Percentiles rank a stretch among this genome's conserved stretches.
Conservation (phyloP, 1,139 yeast genomes). For the Lodderomyces metapsilosis region DNA sequence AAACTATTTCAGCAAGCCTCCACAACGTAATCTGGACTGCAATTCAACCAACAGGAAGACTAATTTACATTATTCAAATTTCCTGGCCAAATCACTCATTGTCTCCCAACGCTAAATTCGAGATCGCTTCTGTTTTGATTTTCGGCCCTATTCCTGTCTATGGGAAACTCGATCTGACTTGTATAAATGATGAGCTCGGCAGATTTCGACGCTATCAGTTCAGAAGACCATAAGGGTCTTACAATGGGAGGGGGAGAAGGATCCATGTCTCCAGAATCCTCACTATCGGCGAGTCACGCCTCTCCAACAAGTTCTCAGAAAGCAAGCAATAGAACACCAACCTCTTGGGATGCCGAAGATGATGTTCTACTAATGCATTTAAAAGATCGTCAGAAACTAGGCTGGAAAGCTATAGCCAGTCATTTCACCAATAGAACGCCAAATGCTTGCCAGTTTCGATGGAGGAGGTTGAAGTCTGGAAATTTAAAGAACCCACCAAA, state of each 20-base stretch:
- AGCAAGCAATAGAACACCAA: slow-evolving; percentile 48
- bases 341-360: slow-evolving; percentile 77
- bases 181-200: not conserved
- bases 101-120: no score
- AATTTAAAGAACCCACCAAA: slow-evolving; percentile 58
- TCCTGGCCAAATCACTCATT: not conserved
- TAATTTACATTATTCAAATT: no score
- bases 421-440: slow-evolving; percentile 70
- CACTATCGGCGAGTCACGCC: slow-evolving; percentile 6
- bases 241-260: not conserved
- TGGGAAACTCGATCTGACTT: not conserved
- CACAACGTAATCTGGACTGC: no score
- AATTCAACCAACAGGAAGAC: no score
- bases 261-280: not conserved
- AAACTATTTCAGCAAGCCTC: not conserved
- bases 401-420: slow-evolving; percentile 75
- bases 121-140: no score
- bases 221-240: not conserved
- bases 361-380: slow-evolving; percentile 65
- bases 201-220: not conserved
- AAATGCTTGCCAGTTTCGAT: slow-evolving; percentile 76
- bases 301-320: slow-evolving; percentile 13
- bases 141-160: not conserved
- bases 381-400: slow-evolving; percentile 68
- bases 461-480: slow-evolving; percentile 71